Evolutionary conservation across 2,329 filamentous ascomycete genomes (phyloP).

Genomic region (Ophiostoma perfectum): DNA sequence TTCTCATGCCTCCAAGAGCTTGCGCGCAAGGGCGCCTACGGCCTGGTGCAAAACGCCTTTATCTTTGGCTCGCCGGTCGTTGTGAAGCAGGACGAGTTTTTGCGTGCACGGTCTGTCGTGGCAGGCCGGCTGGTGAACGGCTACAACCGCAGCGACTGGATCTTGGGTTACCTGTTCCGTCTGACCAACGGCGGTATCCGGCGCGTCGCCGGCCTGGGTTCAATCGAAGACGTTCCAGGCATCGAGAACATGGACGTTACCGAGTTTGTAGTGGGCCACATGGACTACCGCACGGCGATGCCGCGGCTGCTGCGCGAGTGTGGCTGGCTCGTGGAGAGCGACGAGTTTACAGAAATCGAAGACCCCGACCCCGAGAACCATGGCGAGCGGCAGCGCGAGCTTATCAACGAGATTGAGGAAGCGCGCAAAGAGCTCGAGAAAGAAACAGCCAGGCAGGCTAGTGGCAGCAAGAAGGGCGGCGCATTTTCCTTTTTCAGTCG

Average conservation of each 20-base stretch:
- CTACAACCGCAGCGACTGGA: constrained; percentile 95
- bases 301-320: constrained; percentile 79
- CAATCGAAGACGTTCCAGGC: constrained; percentile 68
- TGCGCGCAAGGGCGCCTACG: constrained; percentile 73
- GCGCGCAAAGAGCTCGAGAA: constrained; percentile 80
- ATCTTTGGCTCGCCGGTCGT: constrained; percentile 90
- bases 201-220: constrained; percentile 74
- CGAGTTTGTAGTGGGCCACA: constrained; percentile 80
- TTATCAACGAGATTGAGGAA: constrained; percentile 95
- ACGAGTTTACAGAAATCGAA: constrained; percentile 94
- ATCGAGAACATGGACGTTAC: constrained; percentile 89
- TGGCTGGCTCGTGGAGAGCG: constrained; percentile 84
- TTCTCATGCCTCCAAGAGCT: constrained; percentile 87
- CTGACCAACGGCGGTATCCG: constrained; percentile 89
- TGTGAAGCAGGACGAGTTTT: constrained; percentile 83
- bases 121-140: constrained; percentile 92
- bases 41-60: constrained; percentile 90
- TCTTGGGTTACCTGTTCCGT: constrained; percentile 90
- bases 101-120: constrained; percentile 75
- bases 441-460: constrained; percentile 66
- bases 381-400: constrained; percentile 75
- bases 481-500: constrained; percentile 73
- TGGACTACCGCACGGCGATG: constrained; percentile 94
- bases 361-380: constrained; percentile 96
- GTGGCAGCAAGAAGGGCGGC: constrained; percentile 41